Evolutionary conservation across 2,329 filamentous ascomycete genomes (phyloP).

Genomic region (Chlorencoelia australis): DNA sequence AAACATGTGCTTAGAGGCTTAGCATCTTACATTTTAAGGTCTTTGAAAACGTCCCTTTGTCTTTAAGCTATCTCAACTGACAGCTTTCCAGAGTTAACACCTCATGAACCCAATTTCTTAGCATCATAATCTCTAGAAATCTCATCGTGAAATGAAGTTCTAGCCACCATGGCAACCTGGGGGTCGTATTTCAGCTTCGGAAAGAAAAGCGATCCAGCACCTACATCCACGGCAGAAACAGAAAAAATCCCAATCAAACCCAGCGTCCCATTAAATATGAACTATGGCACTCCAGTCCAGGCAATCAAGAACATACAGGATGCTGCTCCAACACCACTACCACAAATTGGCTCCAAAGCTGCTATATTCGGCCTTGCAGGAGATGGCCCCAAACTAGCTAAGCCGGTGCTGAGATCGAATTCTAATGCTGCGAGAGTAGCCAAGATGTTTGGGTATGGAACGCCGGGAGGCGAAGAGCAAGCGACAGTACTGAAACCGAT

Average conservation of each 20-base stretch:
- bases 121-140: no score
- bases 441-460: slow-evolving; percentile 16
- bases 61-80: no score
- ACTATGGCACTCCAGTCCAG: neutral
- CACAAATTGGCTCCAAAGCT: neutral
- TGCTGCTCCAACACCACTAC: neutral
- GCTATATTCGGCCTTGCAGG: no score
- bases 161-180: slow-evolving; percentile 16
- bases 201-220: slow-evolving; percentile 12
- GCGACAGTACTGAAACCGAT: neutral
- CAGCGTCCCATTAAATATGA: neutral
- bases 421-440: slow-evolving; percentile 15
- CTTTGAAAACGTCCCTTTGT: no score
- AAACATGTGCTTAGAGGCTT: no score
- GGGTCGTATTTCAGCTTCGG: slow-evolving; percentile 14
- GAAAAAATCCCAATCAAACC: neutral
- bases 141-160: no score
- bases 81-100: no score
- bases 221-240: neutral
- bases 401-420: slow-evolving; percentile 4
- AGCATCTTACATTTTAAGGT: no score
- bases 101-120: no score
- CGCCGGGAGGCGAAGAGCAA: slow-evolving; percentile 1
- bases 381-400: no score
- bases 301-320: neutral